These are phyloP conservation scores for Botrytis squamosa DNA, from an alignment of 2,329 filamentous ascomycete genomes.

Conservation along the genomic window DNA sequence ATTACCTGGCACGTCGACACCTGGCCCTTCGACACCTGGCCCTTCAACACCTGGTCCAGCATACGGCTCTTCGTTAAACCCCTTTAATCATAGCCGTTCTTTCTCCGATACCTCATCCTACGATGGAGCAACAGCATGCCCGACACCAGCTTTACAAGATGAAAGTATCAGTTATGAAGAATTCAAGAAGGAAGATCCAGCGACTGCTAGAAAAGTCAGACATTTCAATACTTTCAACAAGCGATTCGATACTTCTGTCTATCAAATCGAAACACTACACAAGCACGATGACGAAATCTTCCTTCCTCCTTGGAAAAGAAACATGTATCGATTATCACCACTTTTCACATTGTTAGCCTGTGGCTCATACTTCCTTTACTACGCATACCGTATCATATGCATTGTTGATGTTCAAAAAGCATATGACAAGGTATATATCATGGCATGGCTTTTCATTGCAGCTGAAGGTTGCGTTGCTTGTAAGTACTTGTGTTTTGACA, in stretches of 20 bases:
- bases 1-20: constrained; percentile 5
- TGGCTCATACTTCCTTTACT: constrained; percentile 44
- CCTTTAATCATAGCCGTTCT: constrained; percentile 5
- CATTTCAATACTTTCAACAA: constrained; percentile 17
- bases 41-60: neutral
- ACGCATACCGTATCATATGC: constrained; percentile 51
- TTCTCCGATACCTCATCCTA: constrained; percentile 19
- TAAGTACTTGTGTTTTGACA: constrained; percentile 20
- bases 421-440: constrained; percentile 44
- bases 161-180: constrained; percentile 11
- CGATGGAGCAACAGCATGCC: constrained; percentile 16
- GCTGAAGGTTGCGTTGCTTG: constrained; percentile 52
- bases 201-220: neutral
- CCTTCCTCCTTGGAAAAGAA: constrained; percentile 27
- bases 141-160: constrained; percentile 13
- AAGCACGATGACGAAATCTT: constrained; percentile 30
- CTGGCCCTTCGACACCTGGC: neutral
- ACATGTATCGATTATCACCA: constrained; percentile 30
- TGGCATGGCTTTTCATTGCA: constrained; percentile 57
- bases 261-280: constrained; percentile 28
- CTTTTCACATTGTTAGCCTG: constrained; percentile 29
- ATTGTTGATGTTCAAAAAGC: constrained; percentile 51
- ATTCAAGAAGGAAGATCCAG: constrained; percentile 13
- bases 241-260: constrained; percentile 8
- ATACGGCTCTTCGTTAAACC: neutral